phyloP scores from a whole-genome alignment of 805 yeast genomes.

The Pichia kluyveri region DNA sequence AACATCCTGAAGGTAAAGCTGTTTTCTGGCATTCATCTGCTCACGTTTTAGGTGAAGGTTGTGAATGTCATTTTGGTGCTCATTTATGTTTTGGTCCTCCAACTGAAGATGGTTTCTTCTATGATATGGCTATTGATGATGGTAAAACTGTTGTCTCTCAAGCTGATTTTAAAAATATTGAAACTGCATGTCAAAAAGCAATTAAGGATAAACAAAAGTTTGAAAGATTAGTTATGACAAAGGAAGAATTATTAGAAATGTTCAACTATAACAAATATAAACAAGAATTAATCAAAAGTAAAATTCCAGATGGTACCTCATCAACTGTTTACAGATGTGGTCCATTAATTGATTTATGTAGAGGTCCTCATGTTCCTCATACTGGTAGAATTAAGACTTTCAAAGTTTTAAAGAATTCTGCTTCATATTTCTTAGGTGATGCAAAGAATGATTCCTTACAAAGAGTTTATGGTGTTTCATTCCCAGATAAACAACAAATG shows the following conservation, averaged over 20 bases:
- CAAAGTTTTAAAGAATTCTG: slow-evolving; percentile 89
- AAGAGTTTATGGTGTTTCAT: slow-evolving; percentile 94
- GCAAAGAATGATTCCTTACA: slow-evolving; percentile 88
- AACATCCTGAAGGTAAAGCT: slow-evolving; percentile 85
- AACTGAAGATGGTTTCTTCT: slow-evolving; percentile 94
- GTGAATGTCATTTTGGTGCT: slow-evolving; percentile 94
- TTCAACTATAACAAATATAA: slow-evolving; percentile 94
- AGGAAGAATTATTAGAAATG: slow-evolving; percentile 88
- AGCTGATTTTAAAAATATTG: slow-evolving; percentile 76
- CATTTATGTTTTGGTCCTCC: slow-evolving; percentile 95
- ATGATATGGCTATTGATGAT: slow-evolving; percentile 81
- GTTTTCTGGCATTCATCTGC: slow-evolving; percentile 99
- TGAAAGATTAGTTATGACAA: slow-evolving; percentile 85
- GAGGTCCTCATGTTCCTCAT: slow-evolving; percentile 97
- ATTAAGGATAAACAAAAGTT: slow-evolving; percentile 93
- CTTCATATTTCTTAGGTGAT: slow-evolving; percentile 94
- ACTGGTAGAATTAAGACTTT: slow-evolving; percentile 94
- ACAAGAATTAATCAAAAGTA: slow-evolving; percentile 74
- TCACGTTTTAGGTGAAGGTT: slow-evolving; percentile 95
- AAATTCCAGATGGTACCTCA: slow-evolving; percentile 92
- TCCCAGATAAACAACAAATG: slow-evolving; percentile 97
- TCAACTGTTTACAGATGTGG: slow-evolving; percentile 98
- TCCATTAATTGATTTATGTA: slow-evolving; percentile 90
- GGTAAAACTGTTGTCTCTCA: slow-evolving; percentile 72
- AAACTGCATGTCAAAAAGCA: slow-evolving; percentile 78